Evolutionary conservation across 2,329 filamentous ascomycete genomes (phyloP).

Genomic region (Xylariomycetidae sp.): DNA sequence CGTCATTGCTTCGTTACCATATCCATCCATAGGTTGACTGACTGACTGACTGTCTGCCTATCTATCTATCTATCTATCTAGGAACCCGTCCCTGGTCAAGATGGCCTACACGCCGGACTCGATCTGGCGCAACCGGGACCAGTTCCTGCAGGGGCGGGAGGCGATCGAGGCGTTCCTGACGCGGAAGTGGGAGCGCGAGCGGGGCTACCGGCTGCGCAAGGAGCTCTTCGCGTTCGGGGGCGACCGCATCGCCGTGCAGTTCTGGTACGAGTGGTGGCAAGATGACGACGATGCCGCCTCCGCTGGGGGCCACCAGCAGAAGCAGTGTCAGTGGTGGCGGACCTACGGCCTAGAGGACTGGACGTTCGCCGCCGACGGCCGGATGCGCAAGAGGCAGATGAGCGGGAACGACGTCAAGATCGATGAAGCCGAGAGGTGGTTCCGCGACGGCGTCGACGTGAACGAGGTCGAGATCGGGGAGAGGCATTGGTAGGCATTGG

Average conservation of each 20-base stretch:
- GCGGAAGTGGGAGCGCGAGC: conserved; percentile 70
- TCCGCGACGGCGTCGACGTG: conserved; percentile 63
- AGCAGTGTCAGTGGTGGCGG: conserved; percentile 88
- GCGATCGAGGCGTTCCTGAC: conserved; percentile 65
- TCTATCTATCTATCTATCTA: conserved; percentile 24
- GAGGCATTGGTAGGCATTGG: conserved; percentile 69
- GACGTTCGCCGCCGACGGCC: conserved; percentile 66
- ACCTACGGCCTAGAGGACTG: conserved; percentile 81
- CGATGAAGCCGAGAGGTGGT: conserved; percentile 60
- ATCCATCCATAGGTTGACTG: no score
- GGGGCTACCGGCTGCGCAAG: conserved; percentile 70
- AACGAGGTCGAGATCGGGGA: conserved; percentile 62
- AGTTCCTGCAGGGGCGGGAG: conserved; percentile 64
- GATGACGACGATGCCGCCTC: conserved; percentile 61
- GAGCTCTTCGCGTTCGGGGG: conserved; percentile 76
- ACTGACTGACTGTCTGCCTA: no score
- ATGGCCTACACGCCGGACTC: conserved; percentile 70
- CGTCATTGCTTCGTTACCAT: no score
- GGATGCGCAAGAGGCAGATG: conserved; percentile 73
- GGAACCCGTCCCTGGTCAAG: conserved; percentile 60
- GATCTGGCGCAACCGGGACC: conserved; percentile 75
- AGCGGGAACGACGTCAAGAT: conserved; percentile 69
- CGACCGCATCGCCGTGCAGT: conserved; percentile 73
- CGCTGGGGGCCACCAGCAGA: no score
- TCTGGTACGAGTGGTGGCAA: conserved; percentile 90